Evolutionary conservation across 2,329 filamentous ascomycete species (phyloP), one percentile per base, ranked within the genome.

Genomic region (Rhynchosporium agropyri): DNA sequence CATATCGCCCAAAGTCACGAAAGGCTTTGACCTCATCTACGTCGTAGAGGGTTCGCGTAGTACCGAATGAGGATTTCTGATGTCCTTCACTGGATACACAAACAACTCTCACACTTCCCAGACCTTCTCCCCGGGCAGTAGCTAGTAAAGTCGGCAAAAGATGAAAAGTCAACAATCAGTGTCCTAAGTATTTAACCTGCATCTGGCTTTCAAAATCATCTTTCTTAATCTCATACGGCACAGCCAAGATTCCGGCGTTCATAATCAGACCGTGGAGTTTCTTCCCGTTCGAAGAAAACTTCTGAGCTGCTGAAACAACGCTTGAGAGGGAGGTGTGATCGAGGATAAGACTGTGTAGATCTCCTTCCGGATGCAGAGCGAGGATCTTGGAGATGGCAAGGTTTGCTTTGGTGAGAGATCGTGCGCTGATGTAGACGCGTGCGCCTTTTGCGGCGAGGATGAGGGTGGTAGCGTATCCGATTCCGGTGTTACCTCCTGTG

Each of bases 381-480:
- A 65, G 65, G 58, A 70, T 69, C 31, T 76, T 67, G 4, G 71
- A 65, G 60, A 80, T 78, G 0, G 80, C 70, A 8, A 69, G 65
- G 50, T 78, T 72, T 9, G 79, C 72, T 29, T 75, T 75, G 0
- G 65, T 65, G 12, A 73, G 58, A 3, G 75, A 78, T 49, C 82
- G 79, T 2, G 78, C 78, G 3, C 80, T 79, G 43, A 84, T 69
- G 68, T 83, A 84, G 28, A 84, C 78, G 7, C 76, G 82, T 38
- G 74, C 81, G 56, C 80, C 79, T 28, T 76, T 76, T 1, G 72
- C 69, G 68, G 83, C 84, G 10, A 85, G 76, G 13, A 83, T 78
- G 40, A 77, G 77, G 54, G 71, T 73, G 10, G 83, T 76, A 62
- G 81, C 78, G 58, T 77, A 76, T 6, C 81, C 82, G 12, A 82